Percentiles rank a stretch among this genome's conserved stretches.
Conservation (phyloP, 345 rosid species). For the Leavenworthia alabamica region DNA sequence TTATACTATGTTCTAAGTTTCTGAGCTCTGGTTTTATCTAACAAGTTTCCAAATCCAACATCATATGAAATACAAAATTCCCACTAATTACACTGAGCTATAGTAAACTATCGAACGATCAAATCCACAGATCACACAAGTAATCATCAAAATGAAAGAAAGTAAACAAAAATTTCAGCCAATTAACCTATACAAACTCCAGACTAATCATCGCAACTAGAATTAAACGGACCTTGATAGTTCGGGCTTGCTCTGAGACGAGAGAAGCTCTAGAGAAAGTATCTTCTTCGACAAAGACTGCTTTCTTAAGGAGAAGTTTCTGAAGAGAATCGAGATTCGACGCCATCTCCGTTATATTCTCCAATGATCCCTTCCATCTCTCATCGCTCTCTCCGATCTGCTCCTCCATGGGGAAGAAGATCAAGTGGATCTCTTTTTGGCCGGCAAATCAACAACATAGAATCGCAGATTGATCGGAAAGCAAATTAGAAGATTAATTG, state of each 20-base stretch:
- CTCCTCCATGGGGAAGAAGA: constrained; percentile 46
- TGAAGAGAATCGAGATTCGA: constrained; percentile 83
- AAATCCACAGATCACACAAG: neutral
- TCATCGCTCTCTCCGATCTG: constrained; percentile 61
- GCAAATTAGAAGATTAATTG: neutral
- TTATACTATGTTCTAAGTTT: too few relatives aligned
- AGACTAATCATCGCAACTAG: neutral
- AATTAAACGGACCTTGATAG: constrained; percentile 60
- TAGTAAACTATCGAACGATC: constrained; percentile 12
- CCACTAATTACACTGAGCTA: too few relatives aligned
- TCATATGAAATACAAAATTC: too few relatives aligned
- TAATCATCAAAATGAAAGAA: neutral
- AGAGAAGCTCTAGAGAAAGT: constrained; percentile 82
- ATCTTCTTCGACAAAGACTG: constrained; percentile 89
- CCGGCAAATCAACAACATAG: neutral
- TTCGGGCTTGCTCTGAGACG: constrained; percentile 80
- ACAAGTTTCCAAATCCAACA: too few relatives aligned
- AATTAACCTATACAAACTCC: too few relatives aligned
- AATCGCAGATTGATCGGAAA: neutral
- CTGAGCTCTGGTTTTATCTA: too few relatives aligned
- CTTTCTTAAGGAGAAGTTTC: constrained; percentile 74
- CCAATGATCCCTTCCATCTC: constrained; percentile 83
- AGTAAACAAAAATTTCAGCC: neutral
- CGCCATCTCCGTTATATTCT: constrained; percentile 77
- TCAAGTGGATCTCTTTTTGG: neutral